Base-by-base conservation (phyloP, 352 stramenopile genomes). In the Globisporangium viniferum region DNA sequence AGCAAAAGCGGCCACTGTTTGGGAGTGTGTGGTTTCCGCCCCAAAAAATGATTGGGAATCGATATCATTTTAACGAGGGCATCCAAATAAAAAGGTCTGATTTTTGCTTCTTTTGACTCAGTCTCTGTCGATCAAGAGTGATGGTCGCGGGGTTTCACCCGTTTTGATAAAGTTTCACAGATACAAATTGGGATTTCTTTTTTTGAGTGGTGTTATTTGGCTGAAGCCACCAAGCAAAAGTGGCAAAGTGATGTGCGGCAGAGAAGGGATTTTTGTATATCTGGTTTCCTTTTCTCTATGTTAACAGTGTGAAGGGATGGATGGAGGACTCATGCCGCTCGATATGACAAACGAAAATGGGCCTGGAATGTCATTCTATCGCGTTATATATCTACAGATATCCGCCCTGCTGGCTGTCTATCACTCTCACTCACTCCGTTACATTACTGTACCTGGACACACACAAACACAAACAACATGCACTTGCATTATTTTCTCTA, bases 111-210 rank as follows among this genome's bases (percentile, higher is more conserved):
- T 46, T 46, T 14, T 55, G 39, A 49, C 14, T 22, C 39, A 31
- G 18, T 12, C 55, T 2, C 0, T 10, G 3, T n/a, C 15, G 1
- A 12, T 31, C 4, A 22, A 18, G 41, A 64, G 59, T 27, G 27
- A 9, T 18, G 59, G 39, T 39, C 4, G 10, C 7, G 22, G 2
- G 7, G 1, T 83, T 88, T 44, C 15, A 22, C 15, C 41, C 41
- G 41, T 49, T 49, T 49, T 15, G 18, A 61, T 22, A 29, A 9
- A 14, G 33, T 61, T 9, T 48, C 56, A 8, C 9, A 61, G 56
- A 33, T 61, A 12, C 1, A n/a, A 10, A 31, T 5, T 49, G 41
- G 20, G 5, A 48, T 46, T 61, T 46, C 24, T 31, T 5, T 36
- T 35, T 14, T 48, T 20, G 7, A 49, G 6, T 49, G 41, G 41